These are phyloP conservation scores for Taphrina wiesneri DNA, from an alignment of 1,139 yeast genomes.

Conservation along the genomic window DNA sequence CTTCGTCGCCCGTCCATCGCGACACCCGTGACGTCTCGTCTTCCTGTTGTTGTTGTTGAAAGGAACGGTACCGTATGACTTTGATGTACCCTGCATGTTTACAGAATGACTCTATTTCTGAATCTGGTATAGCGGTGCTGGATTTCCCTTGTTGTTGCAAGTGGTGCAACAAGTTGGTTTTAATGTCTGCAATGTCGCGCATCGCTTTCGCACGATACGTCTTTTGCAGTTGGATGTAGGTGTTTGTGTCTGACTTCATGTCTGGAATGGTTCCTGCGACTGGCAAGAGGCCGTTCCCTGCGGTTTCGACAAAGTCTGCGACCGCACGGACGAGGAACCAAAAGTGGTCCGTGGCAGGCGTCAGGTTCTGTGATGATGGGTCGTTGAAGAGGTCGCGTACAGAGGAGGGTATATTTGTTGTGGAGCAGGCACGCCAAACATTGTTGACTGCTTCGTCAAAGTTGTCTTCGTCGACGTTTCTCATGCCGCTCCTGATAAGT, in stretches of 20 bases:
- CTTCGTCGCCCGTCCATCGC: conserved; percentile 33
- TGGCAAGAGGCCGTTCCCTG: conserved; percentile 56
- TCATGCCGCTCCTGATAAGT: conserved; percentile 44
- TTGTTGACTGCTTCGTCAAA: conserved; percentile 68
- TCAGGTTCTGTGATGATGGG: conserved; percentile 8
- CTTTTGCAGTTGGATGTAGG: conserved; percentile 60
- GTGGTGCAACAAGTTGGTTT: conserved; percentile 46
- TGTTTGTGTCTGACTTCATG: conserved; percentile 76
- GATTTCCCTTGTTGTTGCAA: conserved; percentile 34
- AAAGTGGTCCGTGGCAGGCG: conserved; percentile 49
- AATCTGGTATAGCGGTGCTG: conserved; percentile 44
- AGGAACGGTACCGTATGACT: conserved; percentile 44
- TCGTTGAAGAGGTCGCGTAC: conserved; percentile 23
- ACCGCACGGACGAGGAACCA: conserved; percentile 67
- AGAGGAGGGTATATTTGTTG: conserved; percentile 34
- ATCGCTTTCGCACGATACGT: conserved; percentile 61
- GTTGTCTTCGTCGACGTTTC: conserved; percentile 56
- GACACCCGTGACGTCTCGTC: neutral
- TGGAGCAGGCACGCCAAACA: conserved; percentile 50
- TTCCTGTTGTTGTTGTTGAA: conserved; percentile 40
- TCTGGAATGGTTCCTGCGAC: conserved; percentile 79
- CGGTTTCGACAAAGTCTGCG: conserved; percentile 50
- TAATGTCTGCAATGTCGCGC: conserved; percentile 53
- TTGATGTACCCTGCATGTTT: conserved; percentile 55
- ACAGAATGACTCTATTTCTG: conserved; percentile 57